Evolutionary conservation across 176 grass and related monocot species (phyloP).

Genomic region (Oryza glaberrima): DNA sequence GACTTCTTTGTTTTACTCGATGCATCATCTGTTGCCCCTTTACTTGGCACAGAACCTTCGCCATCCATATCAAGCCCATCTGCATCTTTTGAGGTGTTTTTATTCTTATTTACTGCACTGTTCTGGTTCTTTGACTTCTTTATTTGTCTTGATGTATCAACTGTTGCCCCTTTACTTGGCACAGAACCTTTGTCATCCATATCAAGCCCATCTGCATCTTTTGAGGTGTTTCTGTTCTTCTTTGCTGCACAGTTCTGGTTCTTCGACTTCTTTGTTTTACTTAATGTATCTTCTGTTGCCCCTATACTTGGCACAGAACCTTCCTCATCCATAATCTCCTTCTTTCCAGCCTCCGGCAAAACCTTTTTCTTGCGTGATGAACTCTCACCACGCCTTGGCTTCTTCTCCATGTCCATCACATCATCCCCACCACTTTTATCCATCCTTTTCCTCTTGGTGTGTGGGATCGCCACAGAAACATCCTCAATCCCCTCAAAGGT

Average conservation of each 20-base stretch:
- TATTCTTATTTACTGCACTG: constrained; percentile 39
- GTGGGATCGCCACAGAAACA: not conserved
- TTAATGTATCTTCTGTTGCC: constrained; percentile 6
- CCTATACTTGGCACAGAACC: constrained; percentile 3
- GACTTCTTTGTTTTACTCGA: constrained; percentile 22
- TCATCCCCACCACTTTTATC: constrained; percentile 21
- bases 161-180: not conserved
- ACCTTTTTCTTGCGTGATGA: constrained; percentile 12
- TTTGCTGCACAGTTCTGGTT: constrained; percentile 13
- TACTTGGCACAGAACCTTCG: not conserved
- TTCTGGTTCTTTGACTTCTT: constrained; percentile 19
- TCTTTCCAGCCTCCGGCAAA: not conserved
- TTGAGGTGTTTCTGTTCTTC: constrained; percentile 34
- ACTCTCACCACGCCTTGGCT: not conserved
- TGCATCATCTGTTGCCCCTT: constrained; percentile 17
- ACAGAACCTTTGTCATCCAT: not conserved
- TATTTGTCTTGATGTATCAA: constrained; percentile 27
- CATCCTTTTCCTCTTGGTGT: constrained; percentile 39
- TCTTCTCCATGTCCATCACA: constrained; percentile 45
- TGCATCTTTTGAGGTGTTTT: constrained; percentile 26
- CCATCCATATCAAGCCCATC: constrained; percentile 8
- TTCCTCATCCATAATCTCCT: constrained; percentile 13
- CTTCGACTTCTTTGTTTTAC: constrained; percentile 29
- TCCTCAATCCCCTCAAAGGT: constrained; percentile 46
- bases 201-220: constrained; percentile 28